Percentiles rank a stretch among this genome's conserved stretches.
phyloP scores from a whole-genome alignment of 2,329 filamentous ascomycete species.

The Trichoderma gracile region DNA sequence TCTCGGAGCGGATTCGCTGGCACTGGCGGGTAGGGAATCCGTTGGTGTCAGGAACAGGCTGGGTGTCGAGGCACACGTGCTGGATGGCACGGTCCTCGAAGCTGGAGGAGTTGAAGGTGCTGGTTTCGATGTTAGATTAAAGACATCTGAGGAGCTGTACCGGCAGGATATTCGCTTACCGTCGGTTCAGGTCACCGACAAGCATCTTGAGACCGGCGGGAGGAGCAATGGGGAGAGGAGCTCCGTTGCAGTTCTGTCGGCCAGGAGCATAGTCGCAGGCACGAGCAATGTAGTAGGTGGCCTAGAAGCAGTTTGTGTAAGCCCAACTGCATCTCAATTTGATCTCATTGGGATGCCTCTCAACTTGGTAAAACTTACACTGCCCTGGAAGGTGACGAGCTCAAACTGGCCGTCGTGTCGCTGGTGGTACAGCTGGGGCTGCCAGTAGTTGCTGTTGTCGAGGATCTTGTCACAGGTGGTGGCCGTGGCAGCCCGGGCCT shows the following conservation, averaged over 20 bases:
- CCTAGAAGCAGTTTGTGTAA: slow-evolving; percentile 24
- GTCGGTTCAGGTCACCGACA: slow-evolving; percentile 58
- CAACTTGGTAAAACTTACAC: slow-evolving; percentile 28
- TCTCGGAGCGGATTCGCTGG: slow-evolving; percentile 52
- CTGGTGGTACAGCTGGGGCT: slow-evolving; percentile 55
- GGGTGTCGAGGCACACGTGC: slow-evolving; percentile 55
- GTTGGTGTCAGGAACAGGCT: slow-evolving; percentile 43
- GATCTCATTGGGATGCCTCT: not conserved
- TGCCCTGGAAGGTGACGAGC: slow-evolving; percentile 38
- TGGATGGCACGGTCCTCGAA: slow-evolving; percentile 53
- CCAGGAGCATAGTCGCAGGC: slow-evolving; percentile 35
- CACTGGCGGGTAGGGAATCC: slow-evolving; percentile 54
- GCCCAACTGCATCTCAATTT: not conserved
- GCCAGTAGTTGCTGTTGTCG: slow-evolving; percentile 70
- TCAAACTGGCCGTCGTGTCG: slow-evolving; percentile 58
- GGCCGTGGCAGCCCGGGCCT: slow-evolving; percentile 57
- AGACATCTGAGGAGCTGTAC: not conserved
- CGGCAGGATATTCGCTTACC: slow-evolving; percentile 20
- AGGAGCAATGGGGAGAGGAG: slow-evolving; percentile 52
- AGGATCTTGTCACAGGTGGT: slow-evolving; percentile 64
- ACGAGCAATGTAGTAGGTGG: slow-evolving; percentile 34
- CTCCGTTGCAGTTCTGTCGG: slow-evolving; percentile 30
- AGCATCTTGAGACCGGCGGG: slow-evolving; percentile 66
- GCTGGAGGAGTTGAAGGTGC: slow-evolving; percentile 47
- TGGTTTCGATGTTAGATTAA: not conserved